Percentiles rank a stretch among this genome's conserved stretches.
These are phyloP conservation scores for Ceratocystis diversiconidia DNA, from an alignment of 2,329 filamentous ascomycete species.

Conservation along the genomic window DNA sequence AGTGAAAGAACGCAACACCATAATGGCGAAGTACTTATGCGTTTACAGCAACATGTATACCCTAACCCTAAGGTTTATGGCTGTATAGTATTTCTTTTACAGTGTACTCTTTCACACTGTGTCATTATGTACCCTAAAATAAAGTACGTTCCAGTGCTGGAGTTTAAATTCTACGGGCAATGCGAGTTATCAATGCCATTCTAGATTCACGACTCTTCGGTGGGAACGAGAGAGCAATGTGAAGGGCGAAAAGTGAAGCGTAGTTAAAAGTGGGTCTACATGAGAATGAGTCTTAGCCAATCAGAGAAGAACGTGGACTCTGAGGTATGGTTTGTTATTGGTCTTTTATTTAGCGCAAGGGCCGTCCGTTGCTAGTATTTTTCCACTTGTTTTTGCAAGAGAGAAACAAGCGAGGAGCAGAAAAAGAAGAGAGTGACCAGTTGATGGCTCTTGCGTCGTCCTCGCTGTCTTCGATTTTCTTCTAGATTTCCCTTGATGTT, in stretches of 20 bases:
- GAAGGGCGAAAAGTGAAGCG: neutral
- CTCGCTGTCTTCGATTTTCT: neutral
- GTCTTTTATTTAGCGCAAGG: neutral
- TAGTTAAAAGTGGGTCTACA: neutral
- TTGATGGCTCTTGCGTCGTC: neutral
- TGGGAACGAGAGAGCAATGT: neutral
- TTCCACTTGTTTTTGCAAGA: neutral
- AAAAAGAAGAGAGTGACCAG: neutral
- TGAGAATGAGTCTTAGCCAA: neutral
- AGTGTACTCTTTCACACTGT: neutral
- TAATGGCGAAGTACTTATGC: no score
- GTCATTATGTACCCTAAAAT: neutral
- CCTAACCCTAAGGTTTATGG: neutral
- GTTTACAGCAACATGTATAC: neutral
- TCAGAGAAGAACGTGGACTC: slow-evolving; percentile 8
- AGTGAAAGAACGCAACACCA: no score
- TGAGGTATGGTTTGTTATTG: neutral
- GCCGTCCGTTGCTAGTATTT: neutral
- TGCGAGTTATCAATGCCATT: no score
- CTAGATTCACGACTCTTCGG: neutral
- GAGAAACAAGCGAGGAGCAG: neutral
- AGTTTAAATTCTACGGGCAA: no score
- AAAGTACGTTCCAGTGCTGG: neutral
- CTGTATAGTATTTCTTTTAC: neutral
- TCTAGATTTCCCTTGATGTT: neutral